These are phyloP conservation scores for Geranomyces michiganensis DNA, from an alignment of 192 early-diverging fungal genomes.

Conservation along the genomic window DNA sequence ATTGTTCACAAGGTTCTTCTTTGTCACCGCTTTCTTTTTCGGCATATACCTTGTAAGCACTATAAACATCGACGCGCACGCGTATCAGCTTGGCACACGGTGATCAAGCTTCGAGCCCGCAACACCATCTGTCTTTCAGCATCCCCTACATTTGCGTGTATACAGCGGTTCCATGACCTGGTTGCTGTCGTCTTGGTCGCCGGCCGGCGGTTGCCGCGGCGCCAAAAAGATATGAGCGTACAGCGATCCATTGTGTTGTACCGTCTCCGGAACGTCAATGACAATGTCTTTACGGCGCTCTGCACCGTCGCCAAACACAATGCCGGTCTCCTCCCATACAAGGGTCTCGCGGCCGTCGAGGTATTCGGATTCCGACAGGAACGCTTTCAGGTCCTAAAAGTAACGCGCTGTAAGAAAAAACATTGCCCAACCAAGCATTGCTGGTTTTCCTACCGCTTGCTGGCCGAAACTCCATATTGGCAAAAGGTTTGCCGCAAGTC, in stretches of 20 bases:
- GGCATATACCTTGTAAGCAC: conserved; percentile 48
- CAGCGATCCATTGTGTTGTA: conserved; percentile 53
- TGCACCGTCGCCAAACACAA: conserved; percentile 43
- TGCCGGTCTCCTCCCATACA: conserved; percentile 43
- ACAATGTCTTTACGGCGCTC: conserved; percentile 37
- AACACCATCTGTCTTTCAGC: background rate
- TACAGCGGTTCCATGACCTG: background rate
- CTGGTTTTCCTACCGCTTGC: conserved; percentile 6
- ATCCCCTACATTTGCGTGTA: background rate
- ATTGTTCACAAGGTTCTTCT: conserved; percentile 52
- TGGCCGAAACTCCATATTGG: conserved; percentile 14
- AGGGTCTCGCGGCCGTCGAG: conserved; percentile 27
- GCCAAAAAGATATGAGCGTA: conserved; percentile 55
- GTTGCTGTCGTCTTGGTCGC: conserved; percentile 16
- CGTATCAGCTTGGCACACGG: conserved; percentile 32
- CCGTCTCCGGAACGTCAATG: conserved; percentile 33
- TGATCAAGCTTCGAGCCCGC: background rate
- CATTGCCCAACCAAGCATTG: too few species aligned
- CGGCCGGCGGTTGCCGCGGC: conserved; percentile 10
- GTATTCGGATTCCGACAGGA: conserved; percentile 29
- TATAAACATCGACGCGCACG: conserved; percentile 6
- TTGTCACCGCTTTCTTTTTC: conserved; percentile 44
- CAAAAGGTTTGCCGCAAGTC: background rate
- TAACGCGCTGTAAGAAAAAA: too few species aligned
- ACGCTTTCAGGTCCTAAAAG: conserved; percentile 45